These are phyloP conservation scores for Solanum hybrid DNA, from an alignment of 305 asterid genomes.

Conservation along the genomic window DNA sequence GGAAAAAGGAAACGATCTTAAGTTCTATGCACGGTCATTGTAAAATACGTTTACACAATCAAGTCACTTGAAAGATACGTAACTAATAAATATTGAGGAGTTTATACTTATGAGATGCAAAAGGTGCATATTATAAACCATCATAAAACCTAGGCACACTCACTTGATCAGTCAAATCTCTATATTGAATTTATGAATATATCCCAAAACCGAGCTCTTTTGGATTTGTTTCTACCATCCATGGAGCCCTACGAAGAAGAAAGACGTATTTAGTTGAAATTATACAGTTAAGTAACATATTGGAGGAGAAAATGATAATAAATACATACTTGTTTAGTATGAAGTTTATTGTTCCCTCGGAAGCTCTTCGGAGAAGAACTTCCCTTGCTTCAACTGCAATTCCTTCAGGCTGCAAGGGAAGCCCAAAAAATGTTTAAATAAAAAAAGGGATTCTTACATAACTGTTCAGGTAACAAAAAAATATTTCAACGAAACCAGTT, in stretches of 20 bases:
- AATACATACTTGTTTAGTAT: conserved; percentile 56
- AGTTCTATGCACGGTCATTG: neutral
- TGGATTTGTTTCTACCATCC: conserved; percentile 95
- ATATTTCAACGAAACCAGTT: neutral
- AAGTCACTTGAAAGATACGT: neutral
- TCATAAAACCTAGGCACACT: neutral
- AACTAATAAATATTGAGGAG: neutral
- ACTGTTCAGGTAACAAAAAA: neutral
- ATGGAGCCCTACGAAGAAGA: conserved; percentile 59
- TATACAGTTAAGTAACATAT: neutral
- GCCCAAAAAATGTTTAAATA: neutral
- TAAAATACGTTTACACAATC: neutral
- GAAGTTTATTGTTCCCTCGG: conserved; percentile 79
- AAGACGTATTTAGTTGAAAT: neutral
- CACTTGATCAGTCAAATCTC: neutral
- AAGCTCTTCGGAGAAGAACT: conserved; percentile 62
- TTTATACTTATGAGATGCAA: neutral
- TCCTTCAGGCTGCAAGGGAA: conserved; percentile 62
- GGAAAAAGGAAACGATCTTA: neutral
- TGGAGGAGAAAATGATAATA: neutral
- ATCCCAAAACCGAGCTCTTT: conserved; percentile 88
- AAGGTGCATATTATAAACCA: neutral
- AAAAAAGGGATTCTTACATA: neutral
- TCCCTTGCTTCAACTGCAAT: conserved; percentile 84
- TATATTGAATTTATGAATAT: conserved; percentile 27